phyloP scores from a whole-genome alignment of 2,329 filamentous ascomycete genomes.

The Aspergillus candidus region DNA sequence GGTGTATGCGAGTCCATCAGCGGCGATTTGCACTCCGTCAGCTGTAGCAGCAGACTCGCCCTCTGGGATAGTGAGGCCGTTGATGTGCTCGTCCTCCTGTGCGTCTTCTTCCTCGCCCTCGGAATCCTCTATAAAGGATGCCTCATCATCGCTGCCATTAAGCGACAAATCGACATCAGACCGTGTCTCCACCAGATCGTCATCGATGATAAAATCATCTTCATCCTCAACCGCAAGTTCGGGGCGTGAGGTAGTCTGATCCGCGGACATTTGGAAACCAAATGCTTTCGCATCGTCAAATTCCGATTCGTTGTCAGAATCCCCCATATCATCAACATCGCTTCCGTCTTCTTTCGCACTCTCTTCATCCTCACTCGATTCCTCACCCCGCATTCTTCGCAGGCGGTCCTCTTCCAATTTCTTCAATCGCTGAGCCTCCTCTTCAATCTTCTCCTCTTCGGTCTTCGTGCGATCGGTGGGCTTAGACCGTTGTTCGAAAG shows the following conservation, averaged over 20 bases:
- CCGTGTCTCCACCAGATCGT: conserved; percentile 76
- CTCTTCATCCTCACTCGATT: conserved; percentile 61
- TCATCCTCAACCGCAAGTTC: conserved; percentile 77
- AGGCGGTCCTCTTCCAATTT: conserved; percentile 77
- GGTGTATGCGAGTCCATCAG: conserved; percentile 64
- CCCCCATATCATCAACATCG: conserved; percentile 30
- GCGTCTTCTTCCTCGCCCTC: conserved; percentile 47
- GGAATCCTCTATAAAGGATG: conserved; percentile 50
- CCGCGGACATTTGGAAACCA: conserved; percentile 51
- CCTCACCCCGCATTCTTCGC: conserved; percentile 80
- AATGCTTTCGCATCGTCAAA: conserved; percentile 56
- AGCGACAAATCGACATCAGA: conserved; percentile 49
- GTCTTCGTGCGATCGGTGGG: conserved; percentile 88
- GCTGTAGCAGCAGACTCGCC: conserved; percentile 21
- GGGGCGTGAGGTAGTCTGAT: conserved; percentile 30
- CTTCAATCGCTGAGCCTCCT: conserved; percentile 69
- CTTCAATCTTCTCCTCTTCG: conserved; percentile 73
- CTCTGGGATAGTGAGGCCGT: conserved; percentile 51
- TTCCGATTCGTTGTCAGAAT: conserved; percentile 43
- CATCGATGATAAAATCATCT: conserved; percentile 87
- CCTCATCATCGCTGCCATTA: conserved; percentile 48
- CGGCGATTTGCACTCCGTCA: conserved; percentile 40
- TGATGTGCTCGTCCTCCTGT: conserved; percentile 65
- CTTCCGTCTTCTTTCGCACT: conserved; percentile 43
- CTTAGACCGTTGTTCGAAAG: conserved; percentile 75